Evolutionary conservation across 768 basidiomycete species (phyloP), one percentile per base, ranked within the genome.

Genomic region (Leccinum rimulosum): DNA sequence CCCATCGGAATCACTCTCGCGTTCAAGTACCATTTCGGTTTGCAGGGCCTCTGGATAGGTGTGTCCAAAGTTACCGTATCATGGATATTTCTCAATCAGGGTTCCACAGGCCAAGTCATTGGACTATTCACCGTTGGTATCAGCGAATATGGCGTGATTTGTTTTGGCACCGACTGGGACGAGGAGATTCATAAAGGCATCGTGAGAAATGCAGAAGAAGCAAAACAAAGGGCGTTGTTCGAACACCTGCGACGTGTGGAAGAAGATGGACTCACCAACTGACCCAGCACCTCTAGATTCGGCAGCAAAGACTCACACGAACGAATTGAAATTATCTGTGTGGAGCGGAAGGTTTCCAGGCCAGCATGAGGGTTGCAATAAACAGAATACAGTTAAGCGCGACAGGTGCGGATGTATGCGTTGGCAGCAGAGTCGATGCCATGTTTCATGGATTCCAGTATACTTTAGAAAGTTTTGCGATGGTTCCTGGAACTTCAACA

Each of bases 101-200:
- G 45, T 58, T 31, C 52, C 19, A 43, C 61, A 85, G 89, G 88
- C 25, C 89, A 91, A 70, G 88, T 89, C 31, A 75, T 89, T 25
- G 89, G 84, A 0, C 74, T 92, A 6, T 88, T 88, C 65, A 77
- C 83, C 3, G 87, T 91, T n/a, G 88, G 86, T 1, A 61, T 87
- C 14, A 80, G 84, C 22, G 88, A 89, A 71, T 89, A 89, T 57
- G 71, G 66, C 6, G 84, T 84, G 9, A 84, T 90, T 7, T 82
- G 81, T 75, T 70, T 80, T 17, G 77, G 77, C 1, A 83, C 81
- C 12, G 64, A 81, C 55, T 83, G 81, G 81, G 75, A 81, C 27
- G 66, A 70, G 28, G 81, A 82, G 60, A 65, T 83, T 15, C 64
- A 64, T 55, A 76, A 73, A 54, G 79, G 80, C 0, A 68, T 78